Base-by-base conservation (phyloP, 2,329 filamentous ascomycete species). In the Clonostachys rosea region DNA sequence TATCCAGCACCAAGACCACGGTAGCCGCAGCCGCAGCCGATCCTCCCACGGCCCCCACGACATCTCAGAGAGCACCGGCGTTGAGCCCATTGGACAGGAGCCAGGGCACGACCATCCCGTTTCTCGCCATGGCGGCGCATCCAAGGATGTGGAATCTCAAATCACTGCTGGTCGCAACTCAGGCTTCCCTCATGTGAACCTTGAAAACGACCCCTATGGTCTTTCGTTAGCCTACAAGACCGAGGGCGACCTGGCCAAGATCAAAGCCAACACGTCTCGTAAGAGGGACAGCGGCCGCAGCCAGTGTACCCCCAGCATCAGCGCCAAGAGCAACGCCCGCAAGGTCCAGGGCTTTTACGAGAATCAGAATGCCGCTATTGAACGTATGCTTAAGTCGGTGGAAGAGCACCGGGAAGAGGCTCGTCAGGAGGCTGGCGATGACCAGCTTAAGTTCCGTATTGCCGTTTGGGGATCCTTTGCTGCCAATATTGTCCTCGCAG, bases 311-410 rank as follows among this genome's bases (percentile, higher is more conserved):
- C 37, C 9, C 42, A 34, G 13, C 16, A 14, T 20, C 17, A 18
- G 14, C 12, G 54, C 4, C 55, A 60, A 20, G 63, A 58, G 46
- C 36, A 66, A 67, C 41, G 65, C 77, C 13, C 75, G 71, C 54
- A 84, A 80, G 59, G 64, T 97, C 14, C 79, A 87, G 59, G 79
- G 82, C 44, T 97, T 96, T 71, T 97, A 97, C 74, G 81, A 89
- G 63, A 77, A 78, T 33, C 92, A 99, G 63, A 99, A 99, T 63
- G 89, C 91, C 64, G 91, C 89, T 57, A 99, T 99, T 55, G 83
- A 96, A 70, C 83, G 89, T 11, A 79, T 96, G 69, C 76, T 97
- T 54, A 96, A 96, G 70, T 86, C 88, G 4, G 92, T 97, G 3
- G 90, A 96, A 60, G 90, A 96, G 61, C 94, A 97, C 68, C 77